Evolutionary conservation across 495 filamentous ascomycete genomes (phyloP).

Genomic region (Penicillium paxilli): DNA sequence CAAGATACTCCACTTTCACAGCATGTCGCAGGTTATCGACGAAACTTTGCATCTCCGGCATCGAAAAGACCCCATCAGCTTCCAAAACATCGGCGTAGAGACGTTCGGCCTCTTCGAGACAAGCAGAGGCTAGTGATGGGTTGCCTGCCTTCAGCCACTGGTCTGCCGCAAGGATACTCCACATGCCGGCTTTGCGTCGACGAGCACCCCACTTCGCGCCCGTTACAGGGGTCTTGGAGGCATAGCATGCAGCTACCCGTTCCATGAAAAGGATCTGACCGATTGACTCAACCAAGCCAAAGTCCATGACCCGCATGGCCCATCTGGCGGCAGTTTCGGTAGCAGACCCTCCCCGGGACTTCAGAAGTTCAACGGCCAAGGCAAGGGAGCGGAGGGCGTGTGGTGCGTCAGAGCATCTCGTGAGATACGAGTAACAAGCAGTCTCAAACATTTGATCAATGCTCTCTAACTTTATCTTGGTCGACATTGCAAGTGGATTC

Average conservation of each 20-base stretch:
- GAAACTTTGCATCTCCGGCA: slow-evolving; percentile 59
- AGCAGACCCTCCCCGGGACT: slow-evolving; percentile 71
- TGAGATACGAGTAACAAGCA: slow-evolving; percentile 88
- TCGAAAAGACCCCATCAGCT: slow-evolving; percentile 55
- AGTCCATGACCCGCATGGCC: slow-evolving; percentile 77
- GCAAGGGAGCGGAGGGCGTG: slow-evolving; percentile 75
- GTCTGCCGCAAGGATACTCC: slow-evolving; percentile 81
- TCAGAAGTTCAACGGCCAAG: slow-evolving; percentile 77
- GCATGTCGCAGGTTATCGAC: slow-evolving; percentile 60
- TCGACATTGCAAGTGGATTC: slow-evolving; percentile 64
- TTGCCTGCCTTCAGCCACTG: slow-evolving; percentile 76
- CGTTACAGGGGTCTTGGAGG: slow-evolving; percentile 63
- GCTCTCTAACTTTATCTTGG: slow-evolving; percentile 72
- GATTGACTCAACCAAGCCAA: slow-evolving; percentile 67
- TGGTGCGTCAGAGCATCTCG: slow-evolving; percentile 72
- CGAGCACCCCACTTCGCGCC: slow-evolving; percentile 67
- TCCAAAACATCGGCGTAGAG: slow-evolving; percentile 64
- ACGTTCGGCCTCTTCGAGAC: slow-evolving; percentile 67
- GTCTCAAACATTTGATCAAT: slow-evolving; percentile 85
- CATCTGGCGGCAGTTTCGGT: slow-evolving; percentile 86
- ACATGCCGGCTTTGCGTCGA: slow-evolving; percentile 82
- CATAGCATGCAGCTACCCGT: slow-evolving; percentile 80
- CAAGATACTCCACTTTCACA: slow-evolving; percentile 54
- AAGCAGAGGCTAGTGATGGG: slow-evolving; percentile 65
- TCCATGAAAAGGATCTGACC: slow-evolving; percentile 81